A percentile compares a stretch with the other conserved stretches of the same genome.
phyloP scores from a whole-genome alignment of 768 basidiomycete genomes.

The Rhodotorula paludigena region DNA sequence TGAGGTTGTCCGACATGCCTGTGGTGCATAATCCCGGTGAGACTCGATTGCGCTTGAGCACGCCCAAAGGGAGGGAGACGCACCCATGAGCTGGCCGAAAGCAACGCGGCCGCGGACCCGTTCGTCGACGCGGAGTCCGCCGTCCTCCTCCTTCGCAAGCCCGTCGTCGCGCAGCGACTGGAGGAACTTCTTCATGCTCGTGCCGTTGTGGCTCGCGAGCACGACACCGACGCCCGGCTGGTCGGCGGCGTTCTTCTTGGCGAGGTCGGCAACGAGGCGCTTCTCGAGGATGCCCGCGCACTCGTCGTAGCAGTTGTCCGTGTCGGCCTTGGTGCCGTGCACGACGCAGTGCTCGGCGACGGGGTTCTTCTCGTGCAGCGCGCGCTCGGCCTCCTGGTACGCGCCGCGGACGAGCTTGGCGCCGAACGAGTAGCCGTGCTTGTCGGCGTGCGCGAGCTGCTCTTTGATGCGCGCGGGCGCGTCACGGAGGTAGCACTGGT shows the following conservation, averaged over 20 bases:
- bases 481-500: slow-evolving; percentile 38
- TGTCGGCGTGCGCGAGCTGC: slow-evolving; percentile 36
- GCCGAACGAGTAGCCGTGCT: slow-evolving; percentile 41
- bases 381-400: slow-evolving; percentile 42
- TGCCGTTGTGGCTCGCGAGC: slow-evolving; percentile 43
- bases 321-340: slow-evolving; percentile 43
- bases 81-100: slow-evolving; percentile 43
- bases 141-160: slow-evolving; percentile 28
- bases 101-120: slow-evolving; percentile 39
- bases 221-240: slow-evolving; percentile 33
- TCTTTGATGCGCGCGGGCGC: slow-evolving; percentile 35
- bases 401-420: slow-evolving; percentile 45
- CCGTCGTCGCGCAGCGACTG: slow-evolving; percentile 29
- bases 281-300: slow-evolving; percentile 38
- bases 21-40: neutral
- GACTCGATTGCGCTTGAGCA: neutral
- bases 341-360: slow-evolving; percentile 36
- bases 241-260: slow-evolving; percentile 3
- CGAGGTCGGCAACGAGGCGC: slow-evolving; percentile 29
- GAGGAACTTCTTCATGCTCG: slow-evolving; percentile 34
- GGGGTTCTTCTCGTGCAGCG: neutral
- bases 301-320: slow-evolving; percentile 42
- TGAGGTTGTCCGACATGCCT: slow-evolving; percentile 42
- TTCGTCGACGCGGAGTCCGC: slow-evolving; percentile 34
- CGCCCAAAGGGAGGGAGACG: neutral